Conservation (phyloP, 768 basidiomycete species). For the Podaxis pistillaris region DNA sequence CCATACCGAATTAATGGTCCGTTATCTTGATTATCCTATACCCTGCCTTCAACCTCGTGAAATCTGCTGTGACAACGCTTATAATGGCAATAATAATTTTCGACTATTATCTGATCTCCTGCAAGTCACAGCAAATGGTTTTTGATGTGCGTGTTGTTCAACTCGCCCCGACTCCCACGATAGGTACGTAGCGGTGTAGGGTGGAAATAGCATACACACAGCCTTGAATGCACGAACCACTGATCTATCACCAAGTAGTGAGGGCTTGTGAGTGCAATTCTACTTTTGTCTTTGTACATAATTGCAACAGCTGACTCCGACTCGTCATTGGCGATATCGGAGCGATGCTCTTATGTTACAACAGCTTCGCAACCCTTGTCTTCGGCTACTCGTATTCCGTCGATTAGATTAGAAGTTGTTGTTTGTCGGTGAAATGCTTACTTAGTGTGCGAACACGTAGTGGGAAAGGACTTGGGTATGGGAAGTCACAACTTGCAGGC, state of each 20-base stretch:
- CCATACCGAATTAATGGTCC: background rate
- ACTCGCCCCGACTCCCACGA: background rate
- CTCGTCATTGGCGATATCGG: background rate
- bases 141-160: background rate
- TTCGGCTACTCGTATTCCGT: background rate
- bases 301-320: background rate
- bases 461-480: background rate
- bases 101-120: background rate
- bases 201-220: background rate
- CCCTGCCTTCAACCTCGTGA: background rate
- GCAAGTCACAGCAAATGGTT: background rate
- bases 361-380: background rate
- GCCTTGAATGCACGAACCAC: background rate
- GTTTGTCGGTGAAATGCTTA: background rate
- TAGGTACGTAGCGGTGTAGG: background rate
- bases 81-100: background rate
- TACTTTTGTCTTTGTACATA: background rate
- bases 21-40: conserved; percentile 5
- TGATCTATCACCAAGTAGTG: background rate
- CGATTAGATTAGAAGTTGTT: background rate
- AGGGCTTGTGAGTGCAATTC: background rate
- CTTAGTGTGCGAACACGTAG: background rate
- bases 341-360: background rate
- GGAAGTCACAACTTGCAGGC: background rate
- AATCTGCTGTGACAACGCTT: background rate